Conservation (phyloP, 331 rosid species). For the Cydonia oblonga region DNA sequence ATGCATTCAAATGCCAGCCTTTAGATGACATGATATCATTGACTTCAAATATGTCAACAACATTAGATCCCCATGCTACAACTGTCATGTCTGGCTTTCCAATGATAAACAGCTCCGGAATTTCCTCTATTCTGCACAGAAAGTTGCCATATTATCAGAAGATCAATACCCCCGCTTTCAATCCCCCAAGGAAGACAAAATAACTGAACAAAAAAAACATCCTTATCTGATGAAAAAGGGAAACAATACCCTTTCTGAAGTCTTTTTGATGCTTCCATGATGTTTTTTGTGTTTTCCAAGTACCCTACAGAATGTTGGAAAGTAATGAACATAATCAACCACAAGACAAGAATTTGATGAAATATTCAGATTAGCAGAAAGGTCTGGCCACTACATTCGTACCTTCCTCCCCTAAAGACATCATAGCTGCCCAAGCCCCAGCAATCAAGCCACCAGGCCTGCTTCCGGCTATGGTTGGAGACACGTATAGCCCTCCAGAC, state of each 20-base stretch:
- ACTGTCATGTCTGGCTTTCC: conserved; percentile 93
- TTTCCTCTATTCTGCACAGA: conserved; percentile 59
- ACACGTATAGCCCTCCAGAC: conserved; percentile 93
- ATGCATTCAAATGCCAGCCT: conserved; percentile 98
- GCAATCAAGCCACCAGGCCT: conserved; percentile 89
- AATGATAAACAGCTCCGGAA: conserved; percentile 62
- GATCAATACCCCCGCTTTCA: background rate
- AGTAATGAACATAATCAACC: conserved; percentile 12
- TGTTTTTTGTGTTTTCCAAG: conserved; percentile 63
- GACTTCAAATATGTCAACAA: conserved; percentile 83
- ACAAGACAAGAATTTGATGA: conserved; percentile 4
- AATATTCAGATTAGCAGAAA: conserved; percentile 5
- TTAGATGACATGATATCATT: conserved; percentile 81
- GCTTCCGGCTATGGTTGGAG: conserved; percentile 97
- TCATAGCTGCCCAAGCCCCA: conserved; percentile 99
- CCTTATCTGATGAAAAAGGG: background rate
- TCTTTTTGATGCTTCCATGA: conserved; percentile 70
- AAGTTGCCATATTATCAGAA: conserved; percentile 2
- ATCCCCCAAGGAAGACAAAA: background rate
- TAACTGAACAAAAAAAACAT: background rate
- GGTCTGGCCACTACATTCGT: background rate
- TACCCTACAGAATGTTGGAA: conserved; percentile 50
- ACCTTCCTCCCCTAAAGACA: conserved; percentile 90
- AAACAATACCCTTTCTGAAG: conserved; percentile 60
- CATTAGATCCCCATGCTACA: conserved; percentile 74